Percentiles rank a stretch among this genome's conserved stretches.
These are phyloP conservation scores for Yamadazyma epiphylla DNA, from an alignment of 1,139 yeast species.

Conservation along the genomic window DNA sequence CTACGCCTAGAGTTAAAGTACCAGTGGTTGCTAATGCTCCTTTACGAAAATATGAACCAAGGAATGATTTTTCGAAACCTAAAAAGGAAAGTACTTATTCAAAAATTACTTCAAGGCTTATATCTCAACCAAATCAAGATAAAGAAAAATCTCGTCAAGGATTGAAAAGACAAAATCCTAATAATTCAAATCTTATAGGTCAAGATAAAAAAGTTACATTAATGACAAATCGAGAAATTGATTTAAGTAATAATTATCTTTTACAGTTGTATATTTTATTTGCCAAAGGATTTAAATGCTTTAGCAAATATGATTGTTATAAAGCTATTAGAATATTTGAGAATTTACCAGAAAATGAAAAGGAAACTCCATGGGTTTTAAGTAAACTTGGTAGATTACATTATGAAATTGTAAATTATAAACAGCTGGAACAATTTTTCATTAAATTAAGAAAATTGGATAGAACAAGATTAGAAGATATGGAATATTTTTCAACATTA, in stretches of 20 bases:
- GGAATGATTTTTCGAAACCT: slow-evolving; percentile 35
- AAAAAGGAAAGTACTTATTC: slow-evolving; percentile 35
- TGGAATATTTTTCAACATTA: slow-evolving; percentile 87
- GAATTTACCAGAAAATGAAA: slow-evolving; percentile 59
- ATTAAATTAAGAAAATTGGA: slow-evolving; percentile 61
- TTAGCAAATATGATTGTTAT: slow-evolving; percentile 71
- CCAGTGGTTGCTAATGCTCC: slow-evolving; percentile 53
- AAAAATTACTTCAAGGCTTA: slow-evolving; percentile 50
- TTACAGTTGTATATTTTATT: slow-evolving; percentile 53
- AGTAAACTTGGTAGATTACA: slow-evolving; percentile 76
- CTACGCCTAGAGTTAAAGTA: slow-evolving; percentile 48
- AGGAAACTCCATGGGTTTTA: slow-evolving; percentile 81
- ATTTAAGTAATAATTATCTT: slow-evolving; percentile 41
- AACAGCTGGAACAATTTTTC: slow-evolving; percentile 67
- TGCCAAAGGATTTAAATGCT: slow-evolving; percentile 63
- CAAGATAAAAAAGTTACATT: slow-evolving; percentile 2
- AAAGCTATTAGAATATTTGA: slow-evolving; percentile 72
- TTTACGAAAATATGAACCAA: slow-evolving; percentile 37
- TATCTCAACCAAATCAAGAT: slow-evolving; percentile 38
- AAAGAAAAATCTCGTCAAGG: slow-evolving; percentile 1
- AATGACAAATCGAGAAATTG: slow-evolving; percentile 28
- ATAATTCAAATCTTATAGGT: slow-evolving; percentile 4
- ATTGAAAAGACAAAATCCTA: slow-evolving; percentile 4
- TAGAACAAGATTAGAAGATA: slow-evolving; percentile 79
- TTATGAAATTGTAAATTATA: slow-evolving; percentile 85